These are phyloP conservation scores for Solanum appendiculatum DNA, from an alignment of 257 asterid species.

Conservation along the genomic window DNA sequence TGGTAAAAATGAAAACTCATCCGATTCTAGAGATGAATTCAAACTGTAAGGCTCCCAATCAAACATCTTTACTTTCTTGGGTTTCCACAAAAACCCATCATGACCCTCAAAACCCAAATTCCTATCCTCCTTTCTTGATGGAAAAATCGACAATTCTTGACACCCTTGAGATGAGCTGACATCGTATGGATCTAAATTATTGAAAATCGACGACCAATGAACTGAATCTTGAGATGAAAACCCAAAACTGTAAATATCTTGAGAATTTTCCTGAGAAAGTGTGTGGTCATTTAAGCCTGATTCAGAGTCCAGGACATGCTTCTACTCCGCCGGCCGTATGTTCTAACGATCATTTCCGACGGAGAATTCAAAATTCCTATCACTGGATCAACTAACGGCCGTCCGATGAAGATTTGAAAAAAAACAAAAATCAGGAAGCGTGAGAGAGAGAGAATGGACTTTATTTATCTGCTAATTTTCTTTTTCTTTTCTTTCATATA, in stretches of 20 bases:
- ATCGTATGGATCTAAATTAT: slow-evolving; percentile 23
- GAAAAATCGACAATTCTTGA: slow-evolving; percentile 22
- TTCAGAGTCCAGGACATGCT: slow-evolving; percentile 32
- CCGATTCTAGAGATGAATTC: slow-evolving; percentile 41
- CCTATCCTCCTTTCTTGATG: slow-evolving; percentile 20
- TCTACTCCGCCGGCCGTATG: slow-evolving; percentile 47
- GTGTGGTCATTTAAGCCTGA: slow-evolving; percentile 18
- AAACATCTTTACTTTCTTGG: slow-evolving; percentile 30
- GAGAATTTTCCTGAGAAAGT: slow-evolving; percentile 40
- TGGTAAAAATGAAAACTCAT: slow-evolving; percentile 24
- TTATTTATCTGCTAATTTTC: background rate
- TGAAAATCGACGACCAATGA: slow-evolving; percentile 18
- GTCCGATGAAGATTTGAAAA: background rate
- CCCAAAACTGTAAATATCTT: slow-evolving; percentile 44
- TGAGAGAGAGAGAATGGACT: background rate
- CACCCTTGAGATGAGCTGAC: slow-evolving; percentile 19
- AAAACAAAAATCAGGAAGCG: slow-evolving; percentile 10
- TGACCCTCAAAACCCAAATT: slow-evolving; percentile 25
- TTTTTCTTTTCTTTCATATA: too few species aligned
- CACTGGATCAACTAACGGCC: background rate
- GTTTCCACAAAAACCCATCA: slow-evolving; percentile 34
- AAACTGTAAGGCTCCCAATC: slow-evolving; percentile 25
- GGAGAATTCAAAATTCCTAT: background rate
- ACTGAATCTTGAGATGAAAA: slow-evolving; percentile 46
- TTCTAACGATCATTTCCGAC: slow-evolving; percentile 32